Conservation (phyloP, 345 rosid genomes). For the Mallotus nudiflorus region DNA sequence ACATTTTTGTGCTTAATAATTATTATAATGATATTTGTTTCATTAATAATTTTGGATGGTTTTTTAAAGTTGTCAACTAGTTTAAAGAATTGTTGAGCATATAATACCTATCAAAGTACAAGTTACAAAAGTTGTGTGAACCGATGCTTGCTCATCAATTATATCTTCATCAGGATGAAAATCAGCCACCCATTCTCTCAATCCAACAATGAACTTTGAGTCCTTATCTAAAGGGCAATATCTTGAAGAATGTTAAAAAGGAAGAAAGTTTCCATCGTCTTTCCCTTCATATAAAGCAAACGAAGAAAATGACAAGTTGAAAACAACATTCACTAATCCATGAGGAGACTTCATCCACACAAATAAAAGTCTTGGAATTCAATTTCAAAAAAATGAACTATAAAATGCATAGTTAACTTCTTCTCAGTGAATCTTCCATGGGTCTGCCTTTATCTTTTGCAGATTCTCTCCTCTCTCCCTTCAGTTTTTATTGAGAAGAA, state of each 20-base stretch:
- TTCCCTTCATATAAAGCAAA: slow-evolving; percentile 61
- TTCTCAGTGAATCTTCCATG: too few species aligned
- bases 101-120: background rate
- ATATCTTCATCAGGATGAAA: slow-evolving; percentile 47
- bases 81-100: too few species aligned
- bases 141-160: background rate
- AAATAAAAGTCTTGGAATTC: background rate
- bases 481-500: too few species aligned
- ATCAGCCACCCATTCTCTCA: slow-evolving; percentile 48
- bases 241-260: slow-evolving; percentile 59
- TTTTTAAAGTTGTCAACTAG: too few species aligned
- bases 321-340: slow-evolving; percentile 51
- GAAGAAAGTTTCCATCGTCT: slow-evolving; percentile 38
- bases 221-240: slow-evolving; percentile 47
- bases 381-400: background rate
- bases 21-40: too few species aligned
- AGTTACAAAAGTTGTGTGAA: background rate
- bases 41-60: too few species aligned
- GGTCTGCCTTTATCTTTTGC: too few species aligned
- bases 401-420: too few species aligned
- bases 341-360: slow-evolving; percentile 51
- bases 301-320: slow-evolving; percentile 54
- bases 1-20: too few species aligned
- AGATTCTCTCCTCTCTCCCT: too few species aligned
- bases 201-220: slow-evolving; percentile 39